A percentile compares a stretch with the other conserved stretches of the same genome.
Conservation (phyloP, 768 basidiomycete species). For the Artomyces pyxidatus region DNA sequence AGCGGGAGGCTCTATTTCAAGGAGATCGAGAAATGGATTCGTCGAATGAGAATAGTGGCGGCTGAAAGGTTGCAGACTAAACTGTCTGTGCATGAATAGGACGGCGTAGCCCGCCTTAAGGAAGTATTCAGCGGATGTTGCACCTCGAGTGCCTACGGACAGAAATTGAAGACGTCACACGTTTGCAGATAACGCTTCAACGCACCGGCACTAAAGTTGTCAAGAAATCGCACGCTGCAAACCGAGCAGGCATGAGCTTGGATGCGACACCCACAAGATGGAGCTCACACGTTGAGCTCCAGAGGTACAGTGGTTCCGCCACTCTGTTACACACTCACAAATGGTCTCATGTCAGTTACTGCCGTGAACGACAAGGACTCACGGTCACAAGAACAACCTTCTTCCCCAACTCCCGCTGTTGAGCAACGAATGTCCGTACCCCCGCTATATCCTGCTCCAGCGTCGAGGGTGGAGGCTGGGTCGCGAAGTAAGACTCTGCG, state of each 20-base stretch:
- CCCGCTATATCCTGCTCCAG: slow-evolving; percentile 60
- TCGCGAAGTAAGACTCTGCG: slow-evolving; percentile 84
- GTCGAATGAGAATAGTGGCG: slow-evolving; percentile 97
- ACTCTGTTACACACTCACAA: slow-evolving; percentile 54
- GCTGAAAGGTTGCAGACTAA: slow-evolving; percentile 95
- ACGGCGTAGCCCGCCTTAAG: slow-evolving; percentile 91
- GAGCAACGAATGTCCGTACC: slow-evolving; percentile 61
- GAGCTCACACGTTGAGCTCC: slow-evolving; percentile 95
- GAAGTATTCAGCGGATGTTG: slow-evolving; percentile 98
- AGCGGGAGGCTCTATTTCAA: slow-evolving; percentile 48
- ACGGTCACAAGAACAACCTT: slow-evolving; percentile 94
- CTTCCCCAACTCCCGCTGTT: slow-evolving; percentile 54
- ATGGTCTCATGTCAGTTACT: not conserved
- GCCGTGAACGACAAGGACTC: slow-evolving; percentile 24
- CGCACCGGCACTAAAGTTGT: slow-evolving; percentile 96
- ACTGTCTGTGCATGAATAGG: slow-evolving; percentile 97
- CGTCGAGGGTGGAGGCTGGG: slow-evolving; percentile 69
- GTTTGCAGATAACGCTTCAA: not conserved
- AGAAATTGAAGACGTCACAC: not conserved
- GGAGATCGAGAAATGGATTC: slow-evolving; percentile 94
- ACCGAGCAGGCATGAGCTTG: slow-evolving; percentile 16
- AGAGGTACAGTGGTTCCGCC: slow-evolving; percentile 97
- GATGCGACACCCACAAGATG: slow-evolving; percentile 1
- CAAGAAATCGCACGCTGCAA: slow-evolving; percentile 91
- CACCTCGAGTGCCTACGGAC: slow-evolving; percentile 78